A percentile compares a stretch with the other conserved stretches of the same genome.
These are phyloP conservation scores for Stenocarpella maydis DNA, from an alignment of 2,329 filamentous ascomycete species.

Conservation along the genomic window DNA sequence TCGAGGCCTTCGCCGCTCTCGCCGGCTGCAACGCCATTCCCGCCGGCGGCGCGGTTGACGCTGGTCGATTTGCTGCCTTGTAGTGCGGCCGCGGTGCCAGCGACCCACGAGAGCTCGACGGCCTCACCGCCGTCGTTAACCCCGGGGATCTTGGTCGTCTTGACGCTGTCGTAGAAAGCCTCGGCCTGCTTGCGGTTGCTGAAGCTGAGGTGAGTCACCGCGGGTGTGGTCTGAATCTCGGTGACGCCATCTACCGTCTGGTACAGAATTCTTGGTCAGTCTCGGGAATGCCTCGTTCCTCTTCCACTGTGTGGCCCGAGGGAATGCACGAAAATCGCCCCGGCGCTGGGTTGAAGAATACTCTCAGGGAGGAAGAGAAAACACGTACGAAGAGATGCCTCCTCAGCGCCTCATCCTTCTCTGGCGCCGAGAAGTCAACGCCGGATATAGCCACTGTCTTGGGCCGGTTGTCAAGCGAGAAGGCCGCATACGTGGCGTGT, in stretches of 20 bases:
- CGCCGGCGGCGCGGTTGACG: constrained; percentile 33
- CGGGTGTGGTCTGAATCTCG: constrained; percentile 59
- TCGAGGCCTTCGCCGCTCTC: not conserved
- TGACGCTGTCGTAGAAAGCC: constrained; percentile 68
- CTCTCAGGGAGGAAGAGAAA: constrained; percentile 37
- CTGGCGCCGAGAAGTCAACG: constrained; percentile 66
- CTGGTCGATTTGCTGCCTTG: constrained; percentile 38
- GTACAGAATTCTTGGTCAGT: constrained; percentile 38
- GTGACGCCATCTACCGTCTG: constrained; percentile 67
- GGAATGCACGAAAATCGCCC: not conserved
- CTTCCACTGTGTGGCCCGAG: too few species aligned
- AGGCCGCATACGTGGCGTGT: constrained; percentile 66
- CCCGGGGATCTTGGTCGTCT: constrained; percentile 66
- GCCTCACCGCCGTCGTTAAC: constrained; percentile 69
- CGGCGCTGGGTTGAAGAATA: not conserved
- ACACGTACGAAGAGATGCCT: constrained; percentile 73
- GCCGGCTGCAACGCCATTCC: constrained; percentile 11
- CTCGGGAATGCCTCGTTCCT: not conserved
- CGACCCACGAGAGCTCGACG: constrained; percentile 72
- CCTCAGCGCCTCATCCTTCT: constrained; percentile 73
- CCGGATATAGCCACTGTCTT: constrained; percentile 72
- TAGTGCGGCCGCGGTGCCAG: constrained; percentile 40
- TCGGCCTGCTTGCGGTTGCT: constrained; percentile 76
- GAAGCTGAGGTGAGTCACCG: constrained; percentile 66
- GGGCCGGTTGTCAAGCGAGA: constrained; percentile 79